Base-by-base conservation (phyloP, 805 yeast genomes). In the Wickerhamiella sorbophila region DNA sequence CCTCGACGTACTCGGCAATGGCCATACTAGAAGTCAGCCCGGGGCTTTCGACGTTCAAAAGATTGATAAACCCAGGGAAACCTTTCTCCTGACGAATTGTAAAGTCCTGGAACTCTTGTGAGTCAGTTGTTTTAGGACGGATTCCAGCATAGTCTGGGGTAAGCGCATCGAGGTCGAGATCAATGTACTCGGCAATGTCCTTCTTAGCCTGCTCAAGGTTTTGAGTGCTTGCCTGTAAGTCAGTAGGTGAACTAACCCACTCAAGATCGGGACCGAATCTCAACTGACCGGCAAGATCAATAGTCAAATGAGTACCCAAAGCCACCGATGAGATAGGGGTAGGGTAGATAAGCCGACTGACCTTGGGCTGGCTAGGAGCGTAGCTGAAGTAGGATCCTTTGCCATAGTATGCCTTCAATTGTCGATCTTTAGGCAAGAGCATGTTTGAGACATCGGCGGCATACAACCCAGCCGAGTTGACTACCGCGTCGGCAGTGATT, bases 241-340 rank as follows among this genome's bases (percentile, higher is more conserved):
- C 62, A 6, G 42, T 39, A 1, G 63, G 58, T 4, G 48, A 37
- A 8, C 52, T 71, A 1, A 81, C 74, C 83, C 93, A 85, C 57
- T 85, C 91, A 33, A 84, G 59, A 56, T 87, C 95, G 0, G 95
- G 95, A 0, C 96, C 96, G 56, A 86, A 86, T 48, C 73, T 70
- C 21, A 86, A 61, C 49, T 77, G 78, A 0, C 93, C 91, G 3
- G 81, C 86, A 42, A 86, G 60, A 52, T 83, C 93, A 24, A 87
- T 62, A 0, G 96, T 86, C 47, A 87, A 61, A 62, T 86, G 96
- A 0, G 91, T 82, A 0, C 96, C 96, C 43, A 87, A 63, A 0
- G 93, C 81, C n/a, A 80, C 67, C 26, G 49, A 70, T n/a, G 78
- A 75, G 1, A 78, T 69, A 1, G 85, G 84, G 43, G 84, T 79